phyloP scores from a whole-genome alignment of 768 basidiomycete genomes.

The Collybiopsis confluens region DNA sequence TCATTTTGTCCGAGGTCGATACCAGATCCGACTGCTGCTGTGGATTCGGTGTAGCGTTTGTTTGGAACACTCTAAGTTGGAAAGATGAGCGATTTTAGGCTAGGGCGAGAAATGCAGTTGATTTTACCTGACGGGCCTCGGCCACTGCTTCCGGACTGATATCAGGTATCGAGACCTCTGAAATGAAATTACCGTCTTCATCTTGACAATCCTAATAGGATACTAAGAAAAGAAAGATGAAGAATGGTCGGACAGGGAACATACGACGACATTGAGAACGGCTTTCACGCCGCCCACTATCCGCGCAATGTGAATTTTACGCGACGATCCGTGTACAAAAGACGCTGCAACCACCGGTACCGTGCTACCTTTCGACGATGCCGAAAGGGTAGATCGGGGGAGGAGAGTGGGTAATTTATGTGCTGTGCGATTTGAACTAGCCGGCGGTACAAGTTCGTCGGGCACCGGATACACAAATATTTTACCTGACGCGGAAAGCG shows the following conservation, averaged over 20 bases:
- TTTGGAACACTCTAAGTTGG: slow-evolving; percentile 38
- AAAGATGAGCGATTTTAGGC: background rate
- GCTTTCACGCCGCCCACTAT: slow-evolving; percentile 54
- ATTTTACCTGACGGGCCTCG: slow-evolving; percentile 16
- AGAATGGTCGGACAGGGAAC: slow-evolving; percentile 21
- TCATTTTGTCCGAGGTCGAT: slow-evolving; percentile 59
- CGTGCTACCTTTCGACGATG: slow-evolving; percentile 31
- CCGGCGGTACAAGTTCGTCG: slow-evolving; percentile 33
- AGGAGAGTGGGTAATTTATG: slow-evolving; percentile 46
- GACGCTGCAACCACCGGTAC: slow-evolving; percentile 41
- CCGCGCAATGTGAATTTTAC: slow-evolving; percentile 48
- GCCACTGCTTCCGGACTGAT: slow-evolving; percentile 22
- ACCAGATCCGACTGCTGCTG: slow-evolving; percentile 64
- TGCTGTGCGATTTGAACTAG: slow-evolving; percentile 34
- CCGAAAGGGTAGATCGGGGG: slow-evolving; percentile 45
- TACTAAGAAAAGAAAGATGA: slow-evolving; percentile 6
- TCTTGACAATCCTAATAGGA: slow-evolving; percentile 49
- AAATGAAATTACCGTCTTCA: slow-evolving; percentile 47
- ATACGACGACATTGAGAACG: slow-evolving; percentile 55
- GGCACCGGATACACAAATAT: slow-evolving; percentile 55
- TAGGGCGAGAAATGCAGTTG: background rate
- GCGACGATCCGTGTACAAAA: slow-evolving; percentile 37
- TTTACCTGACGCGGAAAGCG: slow-evolving; percentile 57
- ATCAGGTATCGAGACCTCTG: slow-evolving; percentile 44
- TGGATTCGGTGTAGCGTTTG: slow-evolving; percentile 66